Evolutionary conservation across 805 yeast genomes (phyloP).

Genomic region (Starmera amethionina): DNA sequence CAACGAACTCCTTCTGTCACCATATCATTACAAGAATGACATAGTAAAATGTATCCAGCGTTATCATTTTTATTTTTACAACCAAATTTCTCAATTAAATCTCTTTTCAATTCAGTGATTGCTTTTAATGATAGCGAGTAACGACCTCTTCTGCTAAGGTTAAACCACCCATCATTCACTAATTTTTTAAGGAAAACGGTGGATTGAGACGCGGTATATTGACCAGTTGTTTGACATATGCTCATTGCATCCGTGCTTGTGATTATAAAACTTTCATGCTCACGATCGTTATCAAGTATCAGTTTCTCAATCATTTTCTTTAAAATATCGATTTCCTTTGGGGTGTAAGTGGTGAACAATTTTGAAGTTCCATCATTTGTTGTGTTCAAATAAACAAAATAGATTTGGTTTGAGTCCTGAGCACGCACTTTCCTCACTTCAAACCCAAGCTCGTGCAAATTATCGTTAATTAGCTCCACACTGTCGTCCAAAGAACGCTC

Average conservation of each 20-base stretch:
- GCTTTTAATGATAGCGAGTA: slow-evolving; percentile 31
- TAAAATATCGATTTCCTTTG: slow-evolving; percentile 30
- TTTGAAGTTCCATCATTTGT: slow-evolving; percentile 26
- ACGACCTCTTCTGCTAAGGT: slow-evolving; percentile 20
- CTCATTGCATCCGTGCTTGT: slow-evolving; percentile 17
- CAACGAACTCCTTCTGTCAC: slow-evolving; percentile 44
- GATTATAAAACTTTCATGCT: slow-evolving; percentile 22
- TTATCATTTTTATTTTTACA: slow-evolving; percentile 14
- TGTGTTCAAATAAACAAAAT: slow-evolving; percentile 28
- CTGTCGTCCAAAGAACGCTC: slow-evolving; percentile 12
- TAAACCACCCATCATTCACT: slow-evolving; percentile 47
- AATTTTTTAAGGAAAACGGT: slow-evolving; percentile 28
- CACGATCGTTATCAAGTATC: slow-evolving; percentile 11
- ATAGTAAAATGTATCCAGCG: slow-evolving; percentile 29
- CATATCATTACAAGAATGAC: slow-evolving; percentile 42
- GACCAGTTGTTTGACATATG: slow-evolving; percentile 18
- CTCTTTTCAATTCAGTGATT: slow-evolving; percentile 37
- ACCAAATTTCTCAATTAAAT: slow-evolving; percentile 35
- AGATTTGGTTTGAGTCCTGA: slow-evolving; percentile 24
- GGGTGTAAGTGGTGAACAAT: slow-evolving; percentile 22
- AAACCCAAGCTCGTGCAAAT: slow-evolving; percentile 23
- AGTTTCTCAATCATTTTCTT: slow-evolving; percentile 31
- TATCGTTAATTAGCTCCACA: slow-evolving; percentile 16
- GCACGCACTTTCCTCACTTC: slow-evolving; percentile 25
- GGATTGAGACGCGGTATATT: slow-evolving; percentile 27